phyloP scores from a whole-genome alignment of 148 eudicot species.

The Mesembryanthemum crystallinum region DNA sequence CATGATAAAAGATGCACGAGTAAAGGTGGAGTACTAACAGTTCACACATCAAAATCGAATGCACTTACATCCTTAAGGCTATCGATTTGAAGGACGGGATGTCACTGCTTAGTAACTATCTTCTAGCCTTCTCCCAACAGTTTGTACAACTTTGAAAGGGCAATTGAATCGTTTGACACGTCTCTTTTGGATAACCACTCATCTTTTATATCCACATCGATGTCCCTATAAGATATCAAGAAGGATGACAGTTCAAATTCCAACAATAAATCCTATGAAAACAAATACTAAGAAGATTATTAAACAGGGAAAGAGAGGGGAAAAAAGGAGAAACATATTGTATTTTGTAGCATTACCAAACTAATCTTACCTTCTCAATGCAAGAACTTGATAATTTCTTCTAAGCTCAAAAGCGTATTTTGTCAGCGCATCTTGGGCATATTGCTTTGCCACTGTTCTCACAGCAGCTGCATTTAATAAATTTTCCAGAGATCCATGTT shows the following conservation, averaged over 20 bases:
- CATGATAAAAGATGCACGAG: neutral
- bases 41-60: neutral
- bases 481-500: slow-evolving; percentile 76
- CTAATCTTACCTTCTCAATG: slow-evolving; percentile 65
- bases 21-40: neutral
- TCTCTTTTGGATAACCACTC: slow-evolving; percentile 77
- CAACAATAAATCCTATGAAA: neutral
- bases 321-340: neutral
- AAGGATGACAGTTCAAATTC: neutral
- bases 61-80: slow-evolving; percentile 15
- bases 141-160: slow-evolving; percentile 39
- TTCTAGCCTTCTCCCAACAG: slow-evolving; percentile 33
- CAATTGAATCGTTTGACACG: slow-evolving; percentile 43
- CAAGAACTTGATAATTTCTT: slow-evolving; percentile 74
- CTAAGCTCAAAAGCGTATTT: slow-evolving; percentile 68
- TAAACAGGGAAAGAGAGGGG: neutral
- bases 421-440: slow-evolving; percentile 85
- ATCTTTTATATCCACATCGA: slow-evolving; percentile 62
- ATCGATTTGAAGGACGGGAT: slow-evolving; percentile 19
- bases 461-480: slow-evolving; percentile 75
- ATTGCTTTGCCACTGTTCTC: slow-evolving; percentile 75
- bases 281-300: neutral
- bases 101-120: slow-evolving; percentile 9
- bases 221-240: slow-evolving; percentile 42
- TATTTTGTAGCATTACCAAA: neutral